Conservation (phyloP, 768 basidiomycete species). For the Punctularia strigosozonata region DNA sequence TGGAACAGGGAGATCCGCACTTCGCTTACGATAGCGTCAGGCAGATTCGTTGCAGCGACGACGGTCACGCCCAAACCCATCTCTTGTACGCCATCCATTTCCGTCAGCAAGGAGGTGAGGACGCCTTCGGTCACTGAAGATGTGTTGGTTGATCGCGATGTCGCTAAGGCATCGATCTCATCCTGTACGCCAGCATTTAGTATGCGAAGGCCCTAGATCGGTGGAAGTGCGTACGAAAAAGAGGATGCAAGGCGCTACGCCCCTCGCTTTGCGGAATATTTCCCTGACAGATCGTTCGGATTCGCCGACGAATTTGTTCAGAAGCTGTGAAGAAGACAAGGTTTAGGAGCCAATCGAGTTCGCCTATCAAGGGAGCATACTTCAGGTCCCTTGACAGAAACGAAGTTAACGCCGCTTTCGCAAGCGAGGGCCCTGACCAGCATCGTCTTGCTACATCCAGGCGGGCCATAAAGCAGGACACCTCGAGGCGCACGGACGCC, state of each 20-base stretch:
- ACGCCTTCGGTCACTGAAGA: slow-evolving; percentile 72
- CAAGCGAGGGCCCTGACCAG: slow-evolving; percentile 86
- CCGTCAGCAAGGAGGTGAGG: slow-evolving; percentile 85
- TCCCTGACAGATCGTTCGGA: slow-evolving; percentile 93
- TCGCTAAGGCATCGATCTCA: slow-evolving; percentile 91
- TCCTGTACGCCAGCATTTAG: slow-evolving; percentile 43
- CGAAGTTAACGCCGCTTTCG: slow-evolving; percentile 90
- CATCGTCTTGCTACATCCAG: slow-evolving; percentile 95
- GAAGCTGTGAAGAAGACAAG: slow-evolving; percentile 38
- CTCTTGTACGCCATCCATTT: slow-evolving; percentile 98
- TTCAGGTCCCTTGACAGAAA: slow-evolving; percentile 97
- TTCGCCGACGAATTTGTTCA: slow-evolving; percentile 97
- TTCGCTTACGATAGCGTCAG: slow-evolving; percentile 72
- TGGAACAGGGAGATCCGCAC: not conserved
- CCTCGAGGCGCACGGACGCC: slow-evolving; percentile 87
- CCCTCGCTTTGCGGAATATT: slow-evolving; percentile 89
- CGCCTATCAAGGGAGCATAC: slow-evolving; percentile 26
- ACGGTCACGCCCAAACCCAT: slow-evolving; percentile 91
- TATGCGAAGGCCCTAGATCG: not conserved
- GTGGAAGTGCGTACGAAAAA: slow-evolving; percentile 66
- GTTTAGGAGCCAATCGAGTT: not conserved
- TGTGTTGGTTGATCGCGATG: slow-evolving; percentile 51
- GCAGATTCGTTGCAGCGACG: slow-evolving; percentile 92
- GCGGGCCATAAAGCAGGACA: slow-evolving; percentile 87
- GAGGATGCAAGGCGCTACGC: slow-evolving; percentile 88